These are phyloP conservation scores for Scutellaria minor DNA, from an alignment of 257 asterid species.

Conservation along the genomic window DNA sequence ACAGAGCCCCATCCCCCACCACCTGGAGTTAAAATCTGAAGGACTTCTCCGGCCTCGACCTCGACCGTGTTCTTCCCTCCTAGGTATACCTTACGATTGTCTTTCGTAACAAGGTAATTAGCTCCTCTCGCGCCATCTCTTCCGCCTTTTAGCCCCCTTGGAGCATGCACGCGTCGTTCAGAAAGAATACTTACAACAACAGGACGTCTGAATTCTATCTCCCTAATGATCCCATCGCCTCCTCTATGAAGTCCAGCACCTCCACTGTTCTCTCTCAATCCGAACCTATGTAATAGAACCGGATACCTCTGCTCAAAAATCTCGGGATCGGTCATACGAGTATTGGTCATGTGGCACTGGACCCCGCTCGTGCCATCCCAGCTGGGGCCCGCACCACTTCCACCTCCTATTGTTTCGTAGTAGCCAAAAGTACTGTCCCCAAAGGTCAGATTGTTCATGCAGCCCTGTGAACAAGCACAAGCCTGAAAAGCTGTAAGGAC, in stretches of 20 bases:
- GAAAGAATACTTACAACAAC: slow-evolving; percentile 91
- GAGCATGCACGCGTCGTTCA: slow-evolving; percentile 92
- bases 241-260: slow-evolving; percentile 81
- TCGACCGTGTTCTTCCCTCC: slow-evolving; percentile 90
- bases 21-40: slow-evolving; percentile 89
- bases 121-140: slow-evolving; percentile 79
- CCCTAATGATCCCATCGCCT: slow-evolving; percentile 90
- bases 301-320: slow-evolving; percentile 97
- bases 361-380: slow-evolving; percentile 96
- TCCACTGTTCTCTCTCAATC: slow-evolving; percentile 80
- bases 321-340: slow-evolving; percentile 98
- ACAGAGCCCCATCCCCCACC: slow-evolving; percentile 95
- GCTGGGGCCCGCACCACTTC: slow-evolving; percentile 90
- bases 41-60: slow-evolving; percentile 82
- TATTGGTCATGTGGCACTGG: slow-evolving; percentile 99
- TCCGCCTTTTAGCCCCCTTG: slow-evolving; percentile 88
- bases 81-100: slow-evolving; percentile 64
- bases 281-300: slow-evolving; percentile 74
- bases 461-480: slow-evolving; percentile 96
- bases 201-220: slow-evolving; percentile 74
- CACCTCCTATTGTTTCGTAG: slow-evolving; percentile 95
- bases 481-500: slow-evolving; percentile 91
- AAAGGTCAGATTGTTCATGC: slow-evolving; percentile 94
- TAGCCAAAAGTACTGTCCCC: slow-evolving; percentile 90
- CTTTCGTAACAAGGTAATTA: slow-evolving; percentile 72